Conservation (phyloP, 2,329 filamentous ascomycete species). For the Pseudogymnoascus sp. region DNA sequence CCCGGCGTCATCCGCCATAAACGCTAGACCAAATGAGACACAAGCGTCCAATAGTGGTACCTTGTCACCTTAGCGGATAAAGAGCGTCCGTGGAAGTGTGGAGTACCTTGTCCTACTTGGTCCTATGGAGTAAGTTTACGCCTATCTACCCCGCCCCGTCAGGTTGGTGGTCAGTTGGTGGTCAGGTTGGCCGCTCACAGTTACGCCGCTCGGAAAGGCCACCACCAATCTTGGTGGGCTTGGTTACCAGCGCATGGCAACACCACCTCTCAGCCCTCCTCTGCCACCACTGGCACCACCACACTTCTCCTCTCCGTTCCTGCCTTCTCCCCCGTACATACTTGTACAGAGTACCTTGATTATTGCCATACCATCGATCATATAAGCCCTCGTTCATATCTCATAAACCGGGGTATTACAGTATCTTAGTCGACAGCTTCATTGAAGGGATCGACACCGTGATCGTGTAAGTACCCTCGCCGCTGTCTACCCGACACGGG, state of each 20-base stretch:
- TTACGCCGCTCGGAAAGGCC: neutral
- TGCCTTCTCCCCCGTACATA: slow-evolving; percentile 1
- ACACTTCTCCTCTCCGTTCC: slow-evolving; percentile 1
- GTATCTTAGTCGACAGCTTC: neutral
- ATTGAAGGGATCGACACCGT: slow-evolving; percentile 2
- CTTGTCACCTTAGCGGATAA: slow-evolving; percentile 4
- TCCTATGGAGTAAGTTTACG: too few relatives aligned
- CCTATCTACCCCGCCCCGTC: neutral
- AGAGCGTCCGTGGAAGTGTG: neutral
- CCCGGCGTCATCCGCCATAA: neutral
- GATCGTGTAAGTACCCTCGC: neutral
- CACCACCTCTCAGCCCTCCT: neutral
- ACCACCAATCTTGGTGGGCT: neutral
- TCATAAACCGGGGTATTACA: neutral
- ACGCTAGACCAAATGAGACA: neutral
- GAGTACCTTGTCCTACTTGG: neutral
- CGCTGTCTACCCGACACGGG: neutral
- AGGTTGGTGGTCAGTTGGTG: neutral
- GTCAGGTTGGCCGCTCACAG: neutral
- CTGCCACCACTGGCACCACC: neutral
- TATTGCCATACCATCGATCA: neutral
- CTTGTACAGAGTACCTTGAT: slow-evolving; percentile 1
- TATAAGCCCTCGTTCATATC: neutral
- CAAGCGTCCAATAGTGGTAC: neutral
- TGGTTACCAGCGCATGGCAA: neutral